Base-by-base conservation (phyloP, 2,329 filamentous ascomycete genomes). In the Arthrobotrys musiformis region DNA sequence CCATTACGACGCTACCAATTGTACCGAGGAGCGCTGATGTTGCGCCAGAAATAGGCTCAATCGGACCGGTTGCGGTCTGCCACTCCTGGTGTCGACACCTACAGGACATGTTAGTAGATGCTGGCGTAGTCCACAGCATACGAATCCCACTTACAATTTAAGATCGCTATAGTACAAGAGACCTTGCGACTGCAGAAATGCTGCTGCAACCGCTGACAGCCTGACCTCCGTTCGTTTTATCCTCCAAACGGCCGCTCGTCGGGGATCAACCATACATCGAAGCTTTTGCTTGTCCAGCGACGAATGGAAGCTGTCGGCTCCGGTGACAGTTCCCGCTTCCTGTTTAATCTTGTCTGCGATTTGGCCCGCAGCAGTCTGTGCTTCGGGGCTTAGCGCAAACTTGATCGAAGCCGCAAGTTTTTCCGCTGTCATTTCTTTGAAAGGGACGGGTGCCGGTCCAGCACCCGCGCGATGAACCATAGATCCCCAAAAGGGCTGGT, bases 401-500 rank as follows among this genome's bases (percentile, higher is more conserved):
- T 82, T 82, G 66, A 94, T 90, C 0, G 90, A 89, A 24, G 87
- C 86, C 0, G 90, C 89, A 5, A 94, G 85, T 11, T 88, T 90
- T 26, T 90, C 89, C 0, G 87, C 86, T 0, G 88, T 93, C 40
- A 94, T 83, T 30, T 89, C 85, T 79, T 91, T 91, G 82, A 91
- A 89, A 0, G 90, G 90, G 58, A 93, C 89, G 0, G 92, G 91
- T 0, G 86, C 83, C 0, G 92, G 91, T 0, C 92, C 92, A 4
- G 92, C 92, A 8, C 91, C 90, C 5, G 92, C 91, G 73, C 86
- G 87, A 0, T 90, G 87, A 42, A 93, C 89, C 87, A 94, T 93
- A 8, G 89, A 86, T 6, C 92, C 92, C 92, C 92, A 94, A 81
- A 94, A 94, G 0, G 90, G 90, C 82, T 94, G 92, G 80, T 94